phyloP scores from a whole-genome alignment of 2,329 filamentous ascomycete genomes.

The Dactylellina leptospora region DNA sequence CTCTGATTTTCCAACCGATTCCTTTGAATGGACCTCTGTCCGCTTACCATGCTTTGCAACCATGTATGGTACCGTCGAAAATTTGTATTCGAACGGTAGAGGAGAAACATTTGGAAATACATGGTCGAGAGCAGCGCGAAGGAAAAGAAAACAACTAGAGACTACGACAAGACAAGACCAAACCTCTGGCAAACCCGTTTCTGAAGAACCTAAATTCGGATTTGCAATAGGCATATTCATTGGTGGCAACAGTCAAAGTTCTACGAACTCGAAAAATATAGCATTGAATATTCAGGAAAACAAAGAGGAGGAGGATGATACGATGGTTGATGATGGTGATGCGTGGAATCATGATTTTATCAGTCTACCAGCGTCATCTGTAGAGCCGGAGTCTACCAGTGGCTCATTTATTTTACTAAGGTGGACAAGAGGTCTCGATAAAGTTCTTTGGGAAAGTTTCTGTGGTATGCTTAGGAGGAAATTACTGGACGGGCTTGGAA shows the following conservation, averaged over 20 bases:
- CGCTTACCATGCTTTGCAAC: slow-evolving; percentile 30
- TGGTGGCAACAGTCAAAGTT: slow-evolving; percentile 59
- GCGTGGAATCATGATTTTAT: slow-evolving; percentile 66
- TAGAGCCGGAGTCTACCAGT: slow-evolving; percentile 59
- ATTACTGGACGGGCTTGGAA: slow-evolving; percentile 56
- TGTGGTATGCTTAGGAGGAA: slow-evolving; percentile 77
- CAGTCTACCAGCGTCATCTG: slow-evolving; percentile 60
- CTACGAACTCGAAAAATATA: slow-evolving; percentile 58
- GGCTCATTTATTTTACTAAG: slow-evolving; percentile 67
- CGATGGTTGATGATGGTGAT: slow-evolving; percentile 62
- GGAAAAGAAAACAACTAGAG: slow-evolving; percentile 58
- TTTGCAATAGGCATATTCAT: slow-evolving; percentile 64
- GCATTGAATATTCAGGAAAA: slow-evolving; percentile 52
- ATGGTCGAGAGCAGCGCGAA: slow-evolving; percentile 64
- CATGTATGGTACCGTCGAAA: slow-evolving; percentile 38
- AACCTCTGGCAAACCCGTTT: slow-evolving; percentile 66
- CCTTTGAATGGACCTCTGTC: slow-evolving; percentile 38
- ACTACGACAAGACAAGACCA: slow-evolving; percentile 53
- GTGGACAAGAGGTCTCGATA: slow-evolving; percentile 80
- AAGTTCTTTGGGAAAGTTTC: slow-evolving; percentile 83
- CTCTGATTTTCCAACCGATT: slow-evolving; percentile 28
- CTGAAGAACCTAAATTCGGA: slow-evolving; percentile 69
- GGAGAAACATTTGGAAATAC: slow-evolving; percentile 49
- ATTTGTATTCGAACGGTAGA: slow-evolving; percentile 38
- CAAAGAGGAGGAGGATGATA: slow-evolving; percentile 58